Evolutionary conservation across 345 rosid species (phyloP).

Genomic region (Eucalyptus dawsonii): DNA sequence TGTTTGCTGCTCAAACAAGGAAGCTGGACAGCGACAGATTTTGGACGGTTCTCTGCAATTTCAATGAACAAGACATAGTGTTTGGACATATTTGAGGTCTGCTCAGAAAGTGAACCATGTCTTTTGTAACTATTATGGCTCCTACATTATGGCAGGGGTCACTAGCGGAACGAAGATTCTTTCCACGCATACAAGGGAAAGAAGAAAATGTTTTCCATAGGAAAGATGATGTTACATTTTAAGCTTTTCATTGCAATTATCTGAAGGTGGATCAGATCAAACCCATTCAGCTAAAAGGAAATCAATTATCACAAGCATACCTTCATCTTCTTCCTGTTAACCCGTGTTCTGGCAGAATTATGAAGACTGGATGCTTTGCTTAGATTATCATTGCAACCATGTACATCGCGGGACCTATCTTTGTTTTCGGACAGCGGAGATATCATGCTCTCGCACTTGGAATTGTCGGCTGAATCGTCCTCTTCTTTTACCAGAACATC

Average conservation of each 20-base stretch:
- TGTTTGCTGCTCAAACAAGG: too few relatives aligned
- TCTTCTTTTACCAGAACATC: constrained; percentile 27
- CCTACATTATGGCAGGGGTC: background rate
- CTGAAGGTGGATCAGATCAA: background rate
- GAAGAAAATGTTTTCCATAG: background rate
- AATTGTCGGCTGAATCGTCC: constrained; percentile 24
- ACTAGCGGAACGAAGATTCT: background rate
- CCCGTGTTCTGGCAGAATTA: constrained; percentile 24
- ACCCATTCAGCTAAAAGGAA: background rate
- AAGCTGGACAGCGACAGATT: background rate
- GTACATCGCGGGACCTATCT: constrained; percentile 4
- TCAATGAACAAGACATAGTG: background rate
- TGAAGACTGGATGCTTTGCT: constrained; percentile 22
- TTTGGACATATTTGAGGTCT: background rate
- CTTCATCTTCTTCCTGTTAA: constrained; percentile 59
- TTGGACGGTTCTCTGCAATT: background rate
- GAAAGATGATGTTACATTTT: background rate
- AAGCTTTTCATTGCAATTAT: background rate
- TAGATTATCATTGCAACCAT: constrained; percentile 2
- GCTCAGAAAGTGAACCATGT: background rate
- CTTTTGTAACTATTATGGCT: background rate
- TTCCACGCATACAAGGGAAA: background rate
- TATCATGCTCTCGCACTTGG: constrained; percentile 8
- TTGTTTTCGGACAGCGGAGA: constrained; percentile 6
- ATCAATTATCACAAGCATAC: background rate